Conservation (phyloP, 352 stramenopile genomes). For the Elongisporangium senticosum region DNA sequence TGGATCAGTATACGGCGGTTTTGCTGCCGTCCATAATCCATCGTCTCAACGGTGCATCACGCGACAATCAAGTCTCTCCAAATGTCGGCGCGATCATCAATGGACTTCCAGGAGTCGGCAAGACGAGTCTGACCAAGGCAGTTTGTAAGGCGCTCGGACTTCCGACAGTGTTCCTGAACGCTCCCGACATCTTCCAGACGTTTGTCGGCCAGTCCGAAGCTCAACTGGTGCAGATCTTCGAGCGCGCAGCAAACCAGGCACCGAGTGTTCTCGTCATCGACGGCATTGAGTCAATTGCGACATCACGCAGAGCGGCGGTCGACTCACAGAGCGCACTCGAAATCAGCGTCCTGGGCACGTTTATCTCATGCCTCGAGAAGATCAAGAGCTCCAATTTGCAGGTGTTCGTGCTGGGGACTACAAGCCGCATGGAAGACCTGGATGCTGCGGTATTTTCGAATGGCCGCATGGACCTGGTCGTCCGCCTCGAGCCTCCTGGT, state of each 20-base stretch:
- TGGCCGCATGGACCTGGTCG: slow-evolving; percentile 93
- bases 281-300: slow-evolving; percentile 87
- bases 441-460: slow-evolving; percentile 94
- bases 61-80: slow-evolving; percentile 6
- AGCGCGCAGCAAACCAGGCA: slow-evolving; percentile 30
- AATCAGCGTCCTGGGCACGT: slow-evolving; percentile 71
- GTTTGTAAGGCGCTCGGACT: slow-evolving; percentile 37
- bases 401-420: slow-evolving; percentile 74
- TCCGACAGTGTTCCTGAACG: slow-evolving; percentile 49
- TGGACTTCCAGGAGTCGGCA: slow-evolving; percentile 67
- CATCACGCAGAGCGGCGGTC: slow-evolving; percentile 44
- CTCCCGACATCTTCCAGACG: slow-evolving; percentile 93
- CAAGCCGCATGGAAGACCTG: slow-evolving; percentile 71
- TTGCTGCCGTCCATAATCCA: slow-evolving; percentile 36
- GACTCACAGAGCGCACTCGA: slow-evolving; percentile 63
- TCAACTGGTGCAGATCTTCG: slow-evolving; percentile 57
- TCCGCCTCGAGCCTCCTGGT: slow-evolving; percentile 93
- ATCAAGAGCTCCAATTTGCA: slow-evolving; percentile 26
- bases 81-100: slow-evolving; percentile 60
- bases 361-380: slow-evolving; percentile 85
- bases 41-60: slow-evolving; percentile 12
- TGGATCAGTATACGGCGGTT: slow-evolving; percentile 24
- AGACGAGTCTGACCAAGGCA: slow-evolving; percentile 47
- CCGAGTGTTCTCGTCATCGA: slow-evolving; percentile 84
- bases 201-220: slow-evolving; percentile 88